A percentile compares a stretch with the other conserved stretches of the same genome.
Conservation (phyloP, 1,139 yeast genomes). For the Geotrichum histeridarum region DNA sequence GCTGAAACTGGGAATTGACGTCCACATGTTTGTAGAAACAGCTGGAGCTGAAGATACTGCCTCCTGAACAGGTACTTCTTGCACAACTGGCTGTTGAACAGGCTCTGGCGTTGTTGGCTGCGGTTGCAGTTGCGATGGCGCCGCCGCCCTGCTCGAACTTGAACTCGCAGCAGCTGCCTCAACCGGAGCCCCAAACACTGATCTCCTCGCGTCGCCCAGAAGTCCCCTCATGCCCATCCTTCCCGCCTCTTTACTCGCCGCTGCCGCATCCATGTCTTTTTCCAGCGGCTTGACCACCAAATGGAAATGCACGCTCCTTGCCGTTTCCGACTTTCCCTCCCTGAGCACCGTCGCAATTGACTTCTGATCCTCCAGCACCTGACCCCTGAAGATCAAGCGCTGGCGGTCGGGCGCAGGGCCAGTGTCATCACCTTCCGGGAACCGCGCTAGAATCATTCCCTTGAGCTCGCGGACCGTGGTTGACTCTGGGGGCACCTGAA, state of each 20-base stretch:
- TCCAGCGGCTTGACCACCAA: slow-evolving; percentile 12
- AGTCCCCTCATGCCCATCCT: neutral
- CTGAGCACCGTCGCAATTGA: slow-evolving; percentile 9
- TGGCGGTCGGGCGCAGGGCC: slow-evolving; percentile 16
- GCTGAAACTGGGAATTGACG: slow-evolving; percentile 4
- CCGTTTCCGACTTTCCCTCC: slow-evolving; percentile 4
- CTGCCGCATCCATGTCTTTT: neutral
- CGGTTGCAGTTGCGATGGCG: neutral
- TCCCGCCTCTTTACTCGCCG: neutral
- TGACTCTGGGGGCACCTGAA: neutral
- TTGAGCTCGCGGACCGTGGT: slow-evolving; percentile 6
- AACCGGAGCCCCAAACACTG: neutral
- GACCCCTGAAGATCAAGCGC: slow-evolving; percentile 19
- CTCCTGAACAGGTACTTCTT: neutral
- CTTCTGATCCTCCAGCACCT: slow-evolving; percentile 9
- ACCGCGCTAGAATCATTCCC: slow-evolving; percentile 1
- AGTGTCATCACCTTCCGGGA: slow-evolving; percentile 7
- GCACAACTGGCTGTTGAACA: neutral
- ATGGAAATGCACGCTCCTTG: slow-evolving; percentile 17
- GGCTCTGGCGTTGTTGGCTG: neutral
- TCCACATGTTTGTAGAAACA: neutral
- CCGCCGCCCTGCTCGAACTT: neutral
- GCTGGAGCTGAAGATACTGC: neutral
- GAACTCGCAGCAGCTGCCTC: neutral
- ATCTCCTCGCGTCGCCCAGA: neutral